Evolutionary conservation across 1,139 yeast species (phyloP).

Genomic region (Nadsonia starkeyi-henricii): DNA sequence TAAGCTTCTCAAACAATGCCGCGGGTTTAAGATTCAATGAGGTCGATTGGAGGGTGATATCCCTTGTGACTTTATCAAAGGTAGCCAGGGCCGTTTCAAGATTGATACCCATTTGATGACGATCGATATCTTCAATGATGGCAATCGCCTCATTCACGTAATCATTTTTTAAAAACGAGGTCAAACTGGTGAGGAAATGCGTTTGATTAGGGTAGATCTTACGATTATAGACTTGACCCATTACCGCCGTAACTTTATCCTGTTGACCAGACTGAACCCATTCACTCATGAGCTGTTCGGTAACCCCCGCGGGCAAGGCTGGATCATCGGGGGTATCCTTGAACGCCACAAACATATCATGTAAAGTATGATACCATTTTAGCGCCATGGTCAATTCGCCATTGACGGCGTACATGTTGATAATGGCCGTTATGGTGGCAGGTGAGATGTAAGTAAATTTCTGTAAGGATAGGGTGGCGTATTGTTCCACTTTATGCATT

Average conservation of each 20-base stretch:
- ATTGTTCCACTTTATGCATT: background rate
- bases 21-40: background rate
- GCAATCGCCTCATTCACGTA: background rate
- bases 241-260: background rate
- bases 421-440: background rate
- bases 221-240: background rate
- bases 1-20: background rate
- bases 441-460: background rate
- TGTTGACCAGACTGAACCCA: background rate
- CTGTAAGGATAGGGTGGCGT: background rate
- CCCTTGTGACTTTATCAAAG: background rate
- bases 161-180: background rate
- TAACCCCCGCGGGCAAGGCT: background rate
- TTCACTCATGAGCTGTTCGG: background rate
- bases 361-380: background rate
- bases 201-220: background rate
- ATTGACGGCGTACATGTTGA: background rate
- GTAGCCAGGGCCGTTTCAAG: background rate
- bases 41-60: background rate
- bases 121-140: background rate
- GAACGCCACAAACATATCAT: background rate
- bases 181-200: background rate
- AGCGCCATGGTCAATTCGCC: background rate
- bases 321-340: background rate
- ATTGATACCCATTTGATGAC: background rate